These are phyloP conservation scores for Cladochytrium replicatum DNA, from an alignment of 192 early-diverging fungal species.

Conservation along the genomic window DNA sequence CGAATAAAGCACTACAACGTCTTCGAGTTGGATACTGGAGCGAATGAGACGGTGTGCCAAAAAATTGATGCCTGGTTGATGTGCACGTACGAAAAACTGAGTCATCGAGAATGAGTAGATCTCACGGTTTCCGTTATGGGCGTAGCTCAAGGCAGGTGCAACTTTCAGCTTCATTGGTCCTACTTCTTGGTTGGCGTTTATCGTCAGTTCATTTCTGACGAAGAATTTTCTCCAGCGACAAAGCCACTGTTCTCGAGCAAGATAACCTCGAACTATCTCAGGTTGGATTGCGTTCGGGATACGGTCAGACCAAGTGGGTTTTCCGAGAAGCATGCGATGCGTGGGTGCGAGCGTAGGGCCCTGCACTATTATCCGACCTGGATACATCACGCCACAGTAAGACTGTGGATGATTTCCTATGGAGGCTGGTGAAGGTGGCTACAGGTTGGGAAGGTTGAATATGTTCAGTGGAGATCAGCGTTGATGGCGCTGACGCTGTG, in stretches of 20 bases:
- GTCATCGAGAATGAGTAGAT: too few species aligned
- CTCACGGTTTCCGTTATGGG: constrained; percentile 94
- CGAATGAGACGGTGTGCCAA: too few species aligned
- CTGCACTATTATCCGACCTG: constrained; percentile 87
- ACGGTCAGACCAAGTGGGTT: constrained; percentile 99
- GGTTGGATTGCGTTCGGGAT: constrained; percentile 70
- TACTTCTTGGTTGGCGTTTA: constrained; percentile 86
- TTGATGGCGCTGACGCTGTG: constrained; percentile 91
- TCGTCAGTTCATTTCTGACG: constrained; percentile 78
- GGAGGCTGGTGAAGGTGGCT: constrained; percentile 95
- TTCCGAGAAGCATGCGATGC: constrained; percentile 84
- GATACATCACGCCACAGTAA: constrained; percentile 86
- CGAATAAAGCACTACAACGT: too few species aligned
- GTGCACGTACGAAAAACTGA: too few species aligned
- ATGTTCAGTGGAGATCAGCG: constrained; percentile 82
- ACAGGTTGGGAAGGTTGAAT: constrained; percentile 78
- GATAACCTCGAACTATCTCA: constrained; percentile 87
- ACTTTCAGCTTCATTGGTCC: constrained; percentile 97
- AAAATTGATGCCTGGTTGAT: too few species aligned
- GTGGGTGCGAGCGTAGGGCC: constrained; percentile 73
- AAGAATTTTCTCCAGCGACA: constrained; percentile 37
- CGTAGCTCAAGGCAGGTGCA: constrained; percentile 90
- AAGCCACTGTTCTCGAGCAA: constrained; percentile 58
- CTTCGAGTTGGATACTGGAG: too few species aligned
- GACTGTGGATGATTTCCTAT: constrained; percentile 94